Evolutionary conservation across 75 land plant genomes (phyloP).

Genomic region (Selaginella tamariscina): DNA sequence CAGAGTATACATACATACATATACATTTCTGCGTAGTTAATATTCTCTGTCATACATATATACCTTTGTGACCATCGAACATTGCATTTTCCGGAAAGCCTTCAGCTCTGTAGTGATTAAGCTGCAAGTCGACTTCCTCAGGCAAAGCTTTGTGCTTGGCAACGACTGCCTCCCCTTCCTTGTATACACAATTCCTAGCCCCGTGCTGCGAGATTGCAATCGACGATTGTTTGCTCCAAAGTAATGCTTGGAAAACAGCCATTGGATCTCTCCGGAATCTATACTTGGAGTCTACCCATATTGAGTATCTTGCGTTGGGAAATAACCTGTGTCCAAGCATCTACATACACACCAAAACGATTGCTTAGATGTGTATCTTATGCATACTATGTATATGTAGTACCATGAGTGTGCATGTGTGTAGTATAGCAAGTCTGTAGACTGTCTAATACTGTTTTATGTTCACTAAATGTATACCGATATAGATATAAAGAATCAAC

Average conservation of each 20-base stretch:
- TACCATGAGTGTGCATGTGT: too few species aligned
- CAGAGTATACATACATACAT: too few species aligned
- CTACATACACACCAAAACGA: constrained; percentile 24
- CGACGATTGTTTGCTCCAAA: constrained; percentile 62
- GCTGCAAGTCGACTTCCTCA: constrained; percentile 78
- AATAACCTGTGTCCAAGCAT: constrained; percentile 90
- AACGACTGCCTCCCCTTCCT: constrained; percentile 80
- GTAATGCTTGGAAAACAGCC: constrained; percentile 81
- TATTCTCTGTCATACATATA: too few species aligned
- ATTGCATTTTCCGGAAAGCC: constrained; percentile 72
- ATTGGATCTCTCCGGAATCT: constrained; percentile 93
- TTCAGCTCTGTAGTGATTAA: constrained; percentile 60
- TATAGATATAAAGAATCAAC: too few species aligned
- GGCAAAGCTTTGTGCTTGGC: constrained; percentile 90
- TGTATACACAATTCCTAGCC: constrained; percentile 85
- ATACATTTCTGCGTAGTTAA: too few species aligned
- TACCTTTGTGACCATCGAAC: constrained; percentile 88
- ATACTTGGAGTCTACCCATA: constrained; percentile 98
- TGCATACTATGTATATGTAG: too few species aligned
- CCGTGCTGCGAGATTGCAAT: constrained; percentile 96
- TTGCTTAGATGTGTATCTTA: too few species aligned
- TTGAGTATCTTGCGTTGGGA: constrained; percentile 67
- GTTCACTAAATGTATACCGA: too few species aligned
- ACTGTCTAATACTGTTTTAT: too few species aligned
- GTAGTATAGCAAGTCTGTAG: too few species aligned